Evolutionary conservation across 1,284 basidiomycete genomes (phyloP), one percentile per base, ranked within the genome.

Genomic region (Agroathelia rolfsii): DNA sequence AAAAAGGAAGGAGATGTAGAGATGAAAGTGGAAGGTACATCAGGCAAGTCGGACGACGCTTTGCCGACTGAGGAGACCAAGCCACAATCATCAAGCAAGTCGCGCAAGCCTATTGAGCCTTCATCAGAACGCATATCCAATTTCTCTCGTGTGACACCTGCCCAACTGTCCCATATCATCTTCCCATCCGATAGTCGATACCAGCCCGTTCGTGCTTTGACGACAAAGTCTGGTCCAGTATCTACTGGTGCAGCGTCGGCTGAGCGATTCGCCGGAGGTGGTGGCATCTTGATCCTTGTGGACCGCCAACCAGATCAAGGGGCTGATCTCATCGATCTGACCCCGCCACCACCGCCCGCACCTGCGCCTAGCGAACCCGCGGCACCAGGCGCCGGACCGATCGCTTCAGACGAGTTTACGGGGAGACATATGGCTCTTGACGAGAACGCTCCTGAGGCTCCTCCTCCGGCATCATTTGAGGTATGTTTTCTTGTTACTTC

Each of bases 91-190:
- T 41, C 53, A 6, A n/a, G n/a, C n/a, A 60, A 63, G 46, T 39
- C 56, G 37, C 56, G 64, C 41, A 75, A 79, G 48, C 83, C 80
- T 52, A 49, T 59, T 25, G 93, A 97, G 50, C 76, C 87, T 0
- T 60, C 69, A 2, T 84, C 69, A 9, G 88, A 94, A 57, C 71
- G 64, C 37, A 61, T 93, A 11, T 62, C 75, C 18, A 99, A 99
- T 64, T 83, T 96, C 51, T 86, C 92, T 9, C 81, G 95, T 32
- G 89, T 97, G 12, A 92, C 86, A 1, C 89, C 94, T 11, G 76
- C 81, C 1, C 95, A 99, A 56, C 64, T 95, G 20, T 66, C 76
- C 13, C 79, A 85, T 57, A 75, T 98, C 49, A 69, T 71, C 27
- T 95, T 96, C 72, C 78, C 89, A 0, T 35, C 65, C 1, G 77